These are phyloP conservation scores for Pilatotrama ljubarskyi DNA, from an alignment of 768 basidiomycete species.

Conservation along the genomic window DNA sequence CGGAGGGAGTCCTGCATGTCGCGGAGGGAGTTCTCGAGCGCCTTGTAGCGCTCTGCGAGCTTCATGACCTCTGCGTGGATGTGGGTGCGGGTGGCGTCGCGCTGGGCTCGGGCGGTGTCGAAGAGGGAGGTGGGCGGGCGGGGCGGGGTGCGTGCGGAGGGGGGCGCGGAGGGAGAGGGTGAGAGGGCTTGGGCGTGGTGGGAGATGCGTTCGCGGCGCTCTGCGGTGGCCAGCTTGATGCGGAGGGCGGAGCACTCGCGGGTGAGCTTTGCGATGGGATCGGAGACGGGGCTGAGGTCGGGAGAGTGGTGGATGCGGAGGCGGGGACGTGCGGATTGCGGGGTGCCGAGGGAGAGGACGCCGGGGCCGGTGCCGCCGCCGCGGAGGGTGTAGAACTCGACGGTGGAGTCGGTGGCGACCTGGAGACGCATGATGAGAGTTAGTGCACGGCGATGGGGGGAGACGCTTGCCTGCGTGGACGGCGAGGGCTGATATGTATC, in stretches of 20 bases:
- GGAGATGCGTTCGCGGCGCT: conserved; percentile 34
- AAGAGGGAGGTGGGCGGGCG: conserved; percentile 3
- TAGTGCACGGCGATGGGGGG: conserved; percentile 1
- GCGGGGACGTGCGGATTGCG: conserved; percentile 31
- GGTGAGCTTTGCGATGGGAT: conserved; percentile 41
- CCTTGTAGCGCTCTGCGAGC: conserved; percentile 61
- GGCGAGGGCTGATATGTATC: conserved; percentile 3
- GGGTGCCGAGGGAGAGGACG: conserved; percentile 23
- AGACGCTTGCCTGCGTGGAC: conserved; percentile 8
- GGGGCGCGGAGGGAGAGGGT: conserved; percentile 19
- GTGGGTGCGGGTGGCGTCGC: conserved; percentile 17
- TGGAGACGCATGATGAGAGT: conserved; percentile 37
- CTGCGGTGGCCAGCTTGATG: conserved; percentile 41
- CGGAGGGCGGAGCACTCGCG: conserved; percentile 47
- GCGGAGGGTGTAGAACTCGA: conserved; percentile 58
- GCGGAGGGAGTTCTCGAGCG: conserved; percentile 61
- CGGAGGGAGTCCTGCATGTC: conserved; percentile 64
- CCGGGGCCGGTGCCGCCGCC: conserved; percentile 20
- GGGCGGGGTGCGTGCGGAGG: conserved; percentile 25
- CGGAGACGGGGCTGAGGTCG: conserved; percentile 37
- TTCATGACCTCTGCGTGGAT: conserved; percentile 39
- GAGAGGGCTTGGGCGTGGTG: conserved; percentile 9
- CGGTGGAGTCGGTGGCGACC: conserved; percentile 52
- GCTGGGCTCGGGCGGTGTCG: conserved; percentile 8
- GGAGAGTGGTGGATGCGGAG: conserved; percentile 27